Evolutionary conservation across 176 grass and related monocot species (phyloP).

Genomic region (Carex scoparia): DNA sequence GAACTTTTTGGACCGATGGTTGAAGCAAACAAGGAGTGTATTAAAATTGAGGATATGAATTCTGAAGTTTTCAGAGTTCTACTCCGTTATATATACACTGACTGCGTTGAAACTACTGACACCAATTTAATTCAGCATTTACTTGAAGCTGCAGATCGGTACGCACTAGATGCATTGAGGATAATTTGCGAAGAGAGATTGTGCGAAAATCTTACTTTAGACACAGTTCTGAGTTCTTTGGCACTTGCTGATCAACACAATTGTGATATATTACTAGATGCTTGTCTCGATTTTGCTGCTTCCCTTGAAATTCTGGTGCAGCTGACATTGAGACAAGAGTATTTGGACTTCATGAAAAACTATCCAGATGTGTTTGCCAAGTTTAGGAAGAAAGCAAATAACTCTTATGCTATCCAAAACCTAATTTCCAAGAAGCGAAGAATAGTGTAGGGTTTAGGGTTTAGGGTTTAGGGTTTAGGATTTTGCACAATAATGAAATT

Average conservation of each 20-base stretch:
- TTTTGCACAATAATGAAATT: neutral
- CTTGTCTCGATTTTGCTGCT: constrained; percentile 9
- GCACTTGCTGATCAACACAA: constrained; percentile 20
- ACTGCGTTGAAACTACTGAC: neutral
- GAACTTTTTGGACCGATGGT: neutral
- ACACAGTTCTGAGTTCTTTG: neutral
- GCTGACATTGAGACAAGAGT: neutral
- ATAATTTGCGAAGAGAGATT: constrained; percentile 15
- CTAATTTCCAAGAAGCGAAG: neutral
- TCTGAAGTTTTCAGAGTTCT: constrained; percentile 16
- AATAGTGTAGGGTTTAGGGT: too few relatives aligned
- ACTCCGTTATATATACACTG: constrained; percentile 26
- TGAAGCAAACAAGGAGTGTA: neutral
- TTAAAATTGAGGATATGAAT: neutral
- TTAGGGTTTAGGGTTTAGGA: too few relatives aligned
- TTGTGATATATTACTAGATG: neutral
- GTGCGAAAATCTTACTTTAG: neutral
- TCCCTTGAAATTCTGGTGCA: neutral
- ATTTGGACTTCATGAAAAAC: neutral
- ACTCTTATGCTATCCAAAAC: neutral
- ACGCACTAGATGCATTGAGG: neutral
- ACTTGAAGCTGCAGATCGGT: constrained; percentile 22
- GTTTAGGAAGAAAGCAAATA: neutral
- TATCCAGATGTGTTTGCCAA: neutral
- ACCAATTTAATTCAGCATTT: neutral